phyloP scores from a whole-genome alignment of 2,329 filamentous ascomycete genomes.

The Ophiognomonia clavigignenti-juglandacearum region DNA sequence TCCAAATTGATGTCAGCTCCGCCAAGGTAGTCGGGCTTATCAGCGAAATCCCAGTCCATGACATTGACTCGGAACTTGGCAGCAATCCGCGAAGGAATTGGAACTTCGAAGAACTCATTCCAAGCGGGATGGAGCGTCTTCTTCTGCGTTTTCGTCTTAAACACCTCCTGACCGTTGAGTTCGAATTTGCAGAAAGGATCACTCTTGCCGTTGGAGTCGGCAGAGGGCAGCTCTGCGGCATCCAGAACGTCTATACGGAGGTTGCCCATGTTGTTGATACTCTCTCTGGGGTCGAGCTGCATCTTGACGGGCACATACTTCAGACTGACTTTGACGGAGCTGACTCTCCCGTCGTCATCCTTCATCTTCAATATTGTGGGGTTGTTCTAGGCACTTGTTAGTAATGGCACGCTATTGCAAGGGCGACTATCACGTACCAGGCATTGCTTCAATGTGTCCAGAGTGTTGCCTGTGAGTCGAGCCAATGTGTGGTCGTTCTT shows the following conservation, averaged over 20 bases:
- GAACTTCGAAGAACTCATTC: constrained; percentile 93
- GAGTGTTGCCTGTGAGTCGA: constrained; percentile 76
- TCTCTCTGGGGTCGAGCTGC: constrained; percentile 89
- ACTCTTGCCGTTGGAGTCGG: constrained; percentile 93
- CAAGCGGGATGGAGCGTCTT: constrained; percentile 92
- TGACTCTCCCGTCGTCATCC: constrained; percentile 69
- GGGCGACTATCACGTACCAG: constrained; percentile 50
- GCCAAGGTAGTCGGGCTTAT: constrained; percentile 89
- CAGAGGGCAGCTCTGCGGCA: constrained; percentile 80
- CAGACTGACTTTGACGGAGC: constrained; percentile 82
- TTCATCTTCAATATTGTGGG: constrained; percentile 78
- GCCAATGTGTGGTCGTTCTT: constrained; percentile 72
- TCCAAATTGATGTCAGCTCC: constrained; percentile 70
- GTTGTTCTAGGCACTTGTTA: constrained; percentile 61
- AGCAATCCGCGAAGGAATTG: constrained; percentile 76
- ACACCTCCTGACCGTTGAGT: constrained; percentile 81
- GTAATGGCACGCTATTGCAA: background rate
- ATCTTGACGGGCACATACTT: constrained; percentile 95
- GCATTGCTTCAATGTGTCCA: constrained; percentile 83
- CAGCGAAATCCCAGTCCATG: constrained; percentile 95
- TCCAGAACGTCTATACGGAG: constrained; percentile 92
- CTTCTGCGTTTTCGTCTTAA: constrained; percentile 94
- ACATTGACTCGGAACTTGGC: constrained; percentile 80
- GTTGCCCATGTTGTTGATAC: constrained; percentile 97
- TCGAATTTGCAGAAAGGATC: constrained; percentile 96